Base-by-base conservation (phyloP, 1,284 basidiomycete species). In the Gyrodon tennesseensis region DNA sequence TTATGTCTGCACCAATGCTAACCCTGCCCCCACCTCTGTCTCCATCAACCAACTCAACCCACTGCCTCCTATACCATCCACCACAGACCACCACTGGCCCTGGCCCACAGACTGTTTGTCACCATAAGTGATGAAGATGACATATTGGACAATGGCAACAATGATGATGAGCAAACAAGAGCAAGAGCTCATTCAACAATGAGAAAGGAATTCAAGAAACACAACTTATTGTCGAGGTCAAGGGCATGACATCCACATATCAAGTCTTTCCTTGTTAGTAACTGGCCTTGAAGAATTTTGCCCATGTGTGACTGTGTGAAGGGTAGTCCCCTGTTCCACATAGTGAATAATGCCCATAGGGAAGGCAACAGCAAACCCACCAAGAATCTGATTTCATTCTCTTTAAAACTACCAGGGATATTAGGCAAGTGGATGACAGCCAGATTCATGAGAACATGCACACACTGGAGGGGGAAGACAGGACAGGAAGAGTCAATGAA, bases 101-200 rank as follows among this genome's bases (percentile, higher is more conserved):
- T 73, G 64, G 5, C 21, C 55, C 31, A n/a, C n/a, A n/a, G 58
- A 59, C 40, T 73, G 65, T 68, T 71, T 66, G 73, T 70, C 69
- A 76, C 68, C 78, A 79, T 80, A 67, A 51, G 23, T 44, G 68
- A 44, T 64, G 72, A 63, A 69, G 70, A 74, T 61, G 71, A 71
- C 68, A 65, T 64, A 48, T 48, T 70, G 62, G 63, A 64, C 67
- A 72, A 68, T 67, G 63, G 57, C 70, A 48, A 70, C 70, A 62
- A 71, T 72, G 65, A 65, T 60, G 65, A 70, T 60, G 64, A 58
- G 58, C 43, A 56, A 59, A 56, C 27, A 43, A 63, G 48, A n/a
- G 27, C 13, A 6, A 34, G 31, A 6, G 31, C 31, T 34, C 21
- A 13, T 25, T 49, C 16, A 25, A 49, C 40, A 23, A 72, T 69